Conservation (phyloP, 2,329 filamentous ascomycete genomes). For the Ophiosphaerella herpotricha region DNA sequence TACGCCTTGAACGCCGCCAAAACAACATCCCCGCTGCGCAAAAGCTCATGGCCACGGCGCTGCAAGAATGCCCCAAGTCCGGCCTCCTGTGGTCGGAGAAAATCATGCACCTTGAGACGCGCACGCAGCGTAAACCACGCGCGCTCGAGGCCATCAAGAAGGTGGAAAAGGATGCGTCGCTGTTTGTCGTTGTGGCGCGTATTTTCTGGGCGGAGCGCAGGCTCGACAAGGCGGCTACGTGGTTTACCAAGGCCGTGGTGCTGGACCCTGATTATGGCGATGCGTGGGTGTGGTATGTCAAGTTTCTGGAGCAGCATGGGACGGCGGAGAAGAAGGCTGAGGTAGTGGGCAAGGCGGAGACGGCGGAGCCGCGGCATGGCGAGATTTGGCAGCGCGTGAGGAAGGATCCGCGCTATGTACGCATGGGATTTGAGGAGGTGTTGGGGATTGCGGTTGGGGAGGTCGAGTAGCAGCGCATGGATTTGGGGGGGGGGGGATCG, state of each 20-base stretch:
- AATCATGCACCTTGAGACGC: constrained; percentile 90
- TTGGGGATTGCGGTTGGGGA: constrained; percentile 74
- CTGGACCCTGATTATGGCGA: constrained; percentile 87
- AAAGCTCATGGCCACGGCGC: constrained; percentile 87
- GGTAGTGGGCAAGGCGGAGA: constrained; percentile 77
- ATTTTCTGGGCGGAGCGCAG: constrained; percentile 95
- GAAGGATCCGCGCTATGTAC: constrained; percentile 83
- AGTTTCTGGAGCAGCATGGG: constrained; percentile 89
- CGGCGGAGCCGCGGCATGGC: constrained; percentile 87
- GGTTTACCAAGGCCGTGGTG: constrained; percentile 96
- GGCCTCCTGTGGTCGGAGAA: constrained; percentile 91
- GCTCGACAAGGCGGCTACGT: constrained; percentile 90
- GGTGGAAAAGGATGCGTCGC: constrained; percentile 85
- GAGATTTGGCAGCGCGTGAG: constrained; percentile 87
- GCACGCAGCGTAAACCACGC: constrained; percentile 89
- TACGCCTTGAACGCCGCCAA: constrained; percentile 86
- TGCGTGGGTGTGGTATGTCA: constrained; percentile 98
- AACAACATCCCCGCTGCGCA: constrained; percentile 84
- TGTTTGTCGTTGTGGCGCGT: constrained; percentile 89
- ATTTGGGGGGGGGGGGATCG: too few species aligned
- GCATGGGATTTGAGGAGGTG: constrained; percentile 76
- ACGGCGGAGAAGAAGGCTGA: constrained; percentile 91
- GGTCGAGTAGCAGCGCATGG: constrained; percentile 47
- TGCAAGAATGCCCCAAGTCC: constrained; percentile 87
- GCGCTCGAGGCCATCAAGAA: constrained; percentile 96